These are phyloP conservation scores for Yamadazyma atmosphaerica DNA, from an alignment of 1,139 yeast genomes.

Conservation along the genomic window DNA sequence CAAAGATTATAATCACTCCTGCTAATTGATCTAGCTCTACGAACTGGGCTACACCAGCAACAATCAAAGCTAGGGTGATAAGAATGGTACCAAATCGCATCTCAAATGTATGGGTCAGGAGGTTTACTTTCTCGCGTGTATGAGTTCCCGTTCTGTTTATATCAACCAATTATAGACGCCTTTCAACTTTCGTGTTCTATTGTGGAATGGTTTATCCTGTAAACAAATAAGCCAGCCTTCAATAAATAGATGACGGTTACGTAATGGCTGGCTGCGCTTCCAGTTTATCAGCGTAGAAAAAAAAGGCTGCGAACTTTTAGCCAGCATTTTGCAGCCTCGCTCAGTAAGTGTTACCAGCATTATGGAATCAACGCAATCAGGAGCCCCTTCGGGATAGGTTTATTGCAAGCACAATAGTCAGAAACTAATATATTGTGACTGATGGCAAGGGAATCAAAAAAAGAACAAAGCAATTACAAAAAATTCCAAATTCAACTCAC, in stretches of 20 bases:
- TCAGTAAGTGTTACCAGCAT: background rate
- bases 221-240: background rate
- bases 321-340: conserved; percentile 2
- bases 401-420: conserved; percentile 1
- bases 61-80: background rate
- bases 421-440: background rate
- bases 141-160: no score
- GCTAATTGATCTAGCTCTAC: background rate
- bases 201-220: no score
- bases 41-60: background rate
- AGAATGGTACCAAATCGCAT: background rate
- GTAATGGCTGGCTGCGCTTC: conserved; percentile 2
- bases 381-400: background rate
- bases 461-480: background rate
- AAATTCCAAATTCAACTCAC: background rate
- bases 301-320: conserved; percentile 3
- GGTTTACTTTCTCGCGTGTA: no score
- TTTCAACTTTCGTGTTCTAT: background rate
- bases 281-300: background rate
- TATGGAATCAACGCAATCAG: background rate
- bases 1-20: conserved; percentile 10
- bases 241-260: background rate
- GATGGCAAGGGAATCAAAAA: background rate
- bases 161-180: no score
- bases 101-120: no score